Base-by-base conservation (phyloP, 371 early-diverging fungal genomes). In the Lichtheimia ramosa region DNA sequence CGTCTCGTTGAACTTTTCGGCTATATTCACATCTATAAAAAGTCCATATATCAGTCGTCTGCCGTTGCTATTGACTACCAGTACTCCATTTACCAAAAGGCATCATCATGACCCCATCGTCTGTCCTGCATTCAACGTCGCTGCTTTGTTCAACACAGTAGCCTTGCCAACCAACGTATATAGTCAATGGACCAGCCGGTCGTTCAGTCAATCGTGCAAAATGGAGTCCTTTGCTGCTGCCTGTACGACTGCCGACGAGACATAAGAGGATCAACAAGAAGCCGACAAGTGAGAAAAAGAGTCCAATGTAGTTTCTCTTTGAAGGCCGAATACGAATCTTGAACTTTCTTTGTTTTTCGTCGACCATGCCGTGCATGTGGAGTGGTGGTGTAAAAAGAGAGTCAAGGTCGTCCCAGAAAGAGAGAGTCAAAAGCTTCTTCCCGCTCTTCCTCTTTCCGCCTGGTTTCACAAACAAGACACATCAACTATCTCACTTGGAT, bases 111-210 rank as follows among this genome's bases (percentile, higher is more conserved):
- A 79, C 58, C 24, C 62, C 61, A 34, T 65, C 56, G 51, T 70
- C 76, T 3, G 48, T 57, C 5, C 50, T 14, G 54, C 79, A 79
- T 0, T 46, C 25, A 12, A 57, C 40, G 3, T 28, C 15, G 1
- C 28, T 18, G 18, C 56, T 39, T 14, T 71, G 66, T 16, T 69
- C 51, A 12, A 74, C 43, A 51, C 79, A 79, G 41, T 75, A 79
- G 18, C 71, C 79, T 60, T 66, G 65, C 71, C 70, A 67, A 1
- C 76, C 73, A 60, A 75, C n/a, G 46, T 68, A 65, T 6, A 64
- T 62, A 8, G 71, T 15, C 20, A 76, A 28, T 10, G 56, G 13
- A 5, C 62, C 58, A 0, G 63, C 34, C 5, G 60, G 48, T 16
- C 65, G 55, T 54, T 72, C 68, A 5, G 63, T 64, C 5, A 79